Evolutionary conservation across 148 eudicot species (phyloP).

Genomic region (Linanthus parryae): DNA sequence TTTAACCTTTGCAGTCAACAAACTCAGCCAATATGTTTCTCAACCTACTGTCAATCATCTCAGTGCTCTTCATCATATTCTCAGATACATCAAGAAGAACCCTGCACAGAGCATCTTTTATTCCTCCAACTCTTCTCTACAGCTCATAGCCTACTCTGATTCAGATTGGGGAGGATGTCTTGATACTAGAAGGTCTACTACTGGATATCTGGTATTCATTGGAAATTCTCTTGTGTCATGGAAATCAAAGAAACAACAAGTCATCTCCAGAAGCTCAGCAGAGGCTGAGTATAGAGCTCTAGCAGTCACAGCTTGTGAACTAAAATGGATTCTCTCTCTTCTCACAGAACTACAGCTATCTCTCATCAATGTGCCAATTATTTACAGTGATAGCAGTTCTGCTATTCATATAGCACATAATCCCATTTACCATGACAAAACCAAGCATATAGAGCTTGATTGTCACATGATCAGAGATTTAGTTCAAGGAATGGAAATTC

Average conservation of each 20-base stretch:
- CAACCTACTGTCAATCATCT: not conserved
- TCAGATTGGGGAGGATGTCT: not conserved
- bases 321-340: too few relatives aligned
- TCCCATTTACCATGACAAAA: too few relatives aligned
- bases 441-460: too few relatives aligned
- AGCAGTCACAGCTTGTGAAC: not conserved
- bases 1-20: not conserved
- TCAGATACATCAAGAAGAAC: not conserved
- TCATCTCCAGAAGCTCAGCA: not conserved
- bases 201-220: not conserved
- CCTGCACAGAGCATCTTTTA: not conserved
- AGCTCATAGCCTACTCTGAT: not conserved
- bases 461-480: too few relatives aligned
- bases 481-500: too few relatives aligned
- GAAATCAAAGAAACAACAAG: not conserved
- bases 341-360: too few relatives aligned
- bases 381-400: too few relatives aligned
- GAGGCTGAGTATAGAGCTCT: not conserved
- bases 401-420: too few relatives aligned
- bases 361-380: too few relatives aligned
- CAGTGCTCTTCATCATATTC: not conserved
- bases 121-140: not conserved
- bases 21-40: not conserved
- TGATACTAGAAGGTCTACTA: constrained; percentile 3
- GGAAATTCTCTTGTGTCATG: not conserved